These are phyloP conservation scores for Acanthamoeba healyi DNA, from an alignment of 208 protist genomes.

Conservation along the genomic window DNA sequence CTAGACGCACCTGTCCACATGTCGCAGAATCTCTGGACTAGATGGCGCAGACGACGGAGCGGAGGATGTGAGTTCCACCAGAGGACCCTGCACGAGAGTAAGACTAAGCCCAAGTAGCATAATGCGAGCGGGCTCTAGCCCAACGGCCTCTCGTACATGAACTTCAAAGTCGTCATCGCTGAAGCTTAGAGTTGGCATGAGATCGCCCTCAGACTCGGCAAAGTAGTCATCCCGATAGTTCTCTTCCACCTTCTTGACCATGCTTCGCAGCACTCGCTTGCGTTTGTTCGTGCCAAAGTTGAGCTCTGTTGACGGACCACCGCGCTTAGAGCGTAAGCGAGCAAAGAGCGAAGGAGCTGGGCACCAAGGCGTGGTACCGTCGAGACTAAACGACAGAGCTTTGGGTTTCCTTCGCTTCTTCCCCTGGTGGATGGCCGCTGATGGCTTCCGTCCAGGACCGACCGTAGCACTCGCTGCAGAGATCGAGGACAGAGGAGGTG, in stretches of 20 bases:
- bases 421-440: neutral
- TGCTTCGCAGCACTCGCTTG: slow-evolving; percentile 16
- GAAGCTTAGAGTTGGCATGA: neutral
- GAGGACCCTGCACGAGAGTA: neutral
- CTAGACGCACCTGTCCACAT: neutral
- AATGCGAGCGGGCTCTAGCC: too few relatives aligned
- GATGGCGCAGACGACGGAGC: neutral
- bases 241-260: slow-evolving; percentile 55
- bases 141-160: too few relatives aligned
- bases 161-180: slow-evolving; percentile 19
- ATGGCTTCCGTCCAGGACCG: neutral
- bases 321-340: too few relatives aligned
- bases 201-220: neutral
- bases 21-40: slow-evolving; percentile 7
- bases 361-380: too few relatives aligned
- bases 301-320: too few relatives aligned
- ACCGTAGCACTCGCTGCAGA: neutral
- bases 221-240: slow-evolving; percentile 15
- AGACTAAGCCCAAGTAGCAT: too few relatives aligned
- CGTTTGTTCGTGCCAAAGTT: slow-evolving; percentile 53
- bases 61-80: neutral
- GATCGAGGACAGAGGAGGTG: neutral
- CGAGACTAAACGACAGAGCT: neutral
- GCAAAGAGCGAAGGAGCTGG: too few relatives aligned
- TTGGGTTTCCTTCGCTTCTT: neutral